phyloP scores from a whole-genome alignment of 1,284 basidiomycete genomes.

The Chalciporus sp. region DNA sequence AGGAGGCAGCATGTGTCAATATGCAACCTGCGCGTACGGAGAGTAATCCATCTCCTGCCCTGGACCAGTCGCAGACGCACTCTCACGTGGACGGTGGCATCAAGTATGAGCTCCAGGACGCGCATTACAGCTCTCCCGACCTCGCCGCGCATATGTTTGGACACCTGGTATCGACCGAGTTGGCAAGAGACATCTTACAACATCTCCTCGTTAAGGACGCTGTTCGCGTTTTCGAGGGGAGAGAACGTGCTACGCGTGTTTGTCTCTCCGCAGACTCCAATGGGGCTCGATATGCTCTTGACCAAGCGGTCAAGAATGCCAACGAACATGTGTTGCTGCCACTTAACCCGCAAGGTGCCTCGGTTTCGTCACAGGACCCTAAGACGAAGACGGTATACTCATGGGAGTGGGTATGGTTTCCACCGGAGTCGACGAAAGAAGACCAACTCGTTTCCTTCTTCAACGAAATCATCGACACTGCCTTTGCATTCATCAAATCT shows the following conservation, averaged over 20 bases:
- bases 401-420: constrained; percentile 14
- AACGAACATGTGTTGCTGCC: not conserved
- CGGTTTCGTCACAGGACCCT: not conserved
- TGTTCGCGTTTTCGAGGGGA: not conserved
- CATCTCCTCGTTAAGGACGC: not conserved
- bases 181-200: not conserved
- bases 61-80: constrained; percentile 3
- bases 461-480: constrained; percentile 10
- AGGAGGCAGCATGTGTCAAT: no score
- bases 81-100: constrained; percentile 3
- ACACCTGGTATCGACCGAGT: not conserved
- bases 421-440: constrained; percentile 7
- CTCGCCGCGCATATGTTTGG: constrained; percentile 1
- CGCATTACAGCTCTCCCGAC: not conserved
- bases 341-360: not conserved
- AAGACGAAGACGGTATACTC: constrained; percentile 1
- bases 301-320: not conserved
- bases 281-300: not conserved
- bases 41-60: no score
- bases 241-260: not conserved
- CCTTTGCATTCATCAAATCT: constrained; percentile 4
- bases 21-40: no score
- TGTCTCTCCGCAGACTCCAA: not conserved
- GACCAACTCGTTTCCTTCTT: constrained; percentile 14
- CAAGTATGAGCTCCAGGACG: constrained; percentile 6